Percentiles rank a stretch among this genome's conserved stretches.
Conservation (phyloP, 1,139 yeast genomes). For the Neolecta irregularis region DNA sequence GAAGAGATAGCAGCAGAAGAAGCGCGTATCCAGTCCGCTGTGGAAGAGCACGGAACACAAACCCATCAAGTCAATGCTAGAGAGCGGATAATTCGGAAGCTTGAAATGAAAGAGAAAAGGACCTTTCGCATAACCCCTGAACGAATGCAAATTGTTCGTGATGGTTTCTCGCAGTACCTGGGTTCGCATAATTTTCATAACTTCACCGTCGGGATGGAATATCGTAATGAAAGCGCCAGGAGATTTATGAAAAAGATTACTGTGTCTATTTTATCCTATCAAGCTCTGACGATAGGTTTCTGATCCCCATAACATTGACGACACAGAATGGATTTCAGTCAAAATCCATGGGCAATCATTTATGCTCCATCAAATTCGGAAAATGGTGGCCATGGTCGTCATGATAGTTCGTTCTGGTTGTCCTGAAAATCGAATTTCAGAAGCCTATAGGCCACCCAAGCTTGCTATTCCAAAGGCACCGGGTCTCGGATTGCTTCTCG, state of each 20-base stretch:
- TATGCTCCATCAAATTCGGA: constrained; percentile 95
- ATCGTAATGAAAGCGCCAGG: constrained; percentile 68
- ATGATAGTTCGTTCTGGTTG: constrained; percentile 73
- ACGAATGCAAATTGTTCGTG: constrained; percentile 47
- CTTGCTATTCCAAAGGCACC: constrained; percentile 96
- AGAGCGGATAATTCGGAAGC: background rate
- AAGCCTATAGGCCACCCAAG: constrained; percentile 58
- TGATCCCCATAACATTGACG: constrained; percentile 85
- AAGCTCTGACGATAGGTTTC: constrained; percentile 26
- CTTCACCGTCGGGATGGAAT: constrained; percentile 79
- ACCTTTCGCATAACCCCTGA: constrained; percentile 47
- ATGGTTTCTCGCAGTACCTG: constrained; percentile 54
- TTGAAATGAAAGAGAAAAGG: constrained; percentile 32
- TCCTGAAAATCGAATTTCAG: constrained; percentile 58
- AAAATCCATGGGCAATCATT: constrained; percentile 96
- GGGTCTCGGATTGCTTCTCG: constrained; percentile 77
- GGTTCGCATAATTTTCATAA: constrained; percentile 94
- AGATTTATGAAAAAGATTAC: constrained; percentile 66
- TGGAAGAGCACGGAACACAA: too few relatives aligned
- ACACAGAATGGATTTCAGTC: constrained; percentile 91
- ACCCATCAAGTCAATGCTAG: too few relatives aligned
- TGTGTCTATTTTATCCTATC: constrained; percentile 20
- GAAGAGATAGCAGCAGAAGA: too few relatives aligned
- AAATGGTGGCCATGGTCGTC: constrained; percentile 94
- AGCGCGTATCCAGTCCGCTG: too few relatives aligned